These are phyloP conservation scores for Coniochaeta hoffmannii DNA, from an alignment of 2,329 filamentous ascomycete species.

Conservation along the genomic window DNA sequence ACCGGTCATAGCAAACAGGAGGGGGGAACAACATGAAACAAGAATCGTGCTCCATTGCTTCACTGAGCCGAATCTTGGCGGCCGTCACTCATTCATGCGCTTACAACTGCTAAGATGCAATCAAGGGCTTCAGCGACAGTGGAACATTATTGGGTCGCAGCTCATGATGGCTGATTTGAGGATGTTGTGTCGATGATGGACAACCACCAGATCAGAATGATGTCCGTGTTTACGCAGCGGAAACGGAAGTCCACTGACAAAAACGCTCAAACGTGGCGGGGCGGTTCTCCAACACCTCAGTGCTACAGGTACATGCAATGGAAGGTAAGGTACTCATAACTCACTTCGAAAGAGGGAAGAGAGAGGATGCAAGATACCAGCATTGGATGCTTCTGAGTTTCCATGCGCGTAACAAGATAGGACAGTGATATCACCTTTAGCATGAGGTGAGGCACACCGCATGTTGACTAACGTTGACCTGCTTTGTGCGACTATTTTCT, in stretches of 20 bases:
- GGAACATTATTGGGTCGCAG: neutral
- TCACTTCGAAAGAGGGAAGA: neutral
- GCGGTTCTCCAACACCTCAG: no score
- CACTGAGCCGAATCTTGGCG: neutral
- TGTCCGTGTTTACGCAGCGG: neutral
- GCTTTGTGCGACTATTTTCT: neutral
- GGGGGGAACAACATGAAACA: neutral
- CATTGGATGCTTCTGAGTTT: no score
- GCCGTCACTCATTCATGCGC: conserved; percentile 1
- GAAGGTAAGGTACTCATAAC: no score
- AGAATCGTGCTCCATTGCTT: conserved; percentile 1
- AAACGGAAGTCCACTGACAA: neutral
- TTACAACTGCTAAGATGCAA: neutral
- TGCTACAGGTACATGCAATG: no score
- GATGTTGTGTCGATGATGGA: no score
- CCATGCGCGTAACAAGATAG: no score
- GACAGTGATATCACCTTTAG: neutral
- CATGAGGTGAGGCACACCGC: neutral
- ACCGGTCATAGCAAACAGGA: neutral
- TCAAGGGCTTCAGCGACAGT: neutral
- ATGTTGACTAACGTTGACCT: neutral
- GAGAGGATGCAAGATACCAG: neutral
- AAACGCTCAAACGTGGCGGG: no score
- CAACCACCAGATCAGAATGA: neutral
- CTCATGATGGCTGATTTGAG: neutral